Base-by-base conservation (phyloP, 495 filamentous ascomycete species). In the Aspergillus campestris region DNA sequence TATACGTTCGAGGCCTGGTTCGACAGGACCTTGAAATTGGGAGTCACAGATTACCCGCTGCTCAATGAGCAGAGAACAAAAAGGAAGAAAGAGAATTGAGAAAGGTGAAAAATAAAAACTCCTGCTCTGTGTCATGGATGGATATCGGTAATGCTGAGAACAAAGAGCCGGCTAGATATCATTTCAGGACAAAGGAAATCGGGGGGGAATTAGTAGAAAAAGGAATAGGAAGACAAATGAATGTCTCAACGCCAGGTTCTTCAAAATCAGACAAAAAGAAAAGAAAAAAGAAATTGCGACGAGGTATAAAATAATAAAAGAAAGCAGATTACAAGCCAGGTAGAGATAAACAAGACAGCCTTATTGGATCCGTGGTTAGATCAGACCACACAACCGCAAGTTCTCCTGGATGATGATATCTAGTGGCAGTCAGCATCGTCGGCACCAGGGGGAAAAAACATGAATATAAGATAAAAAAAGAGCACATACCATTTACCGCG, bases 401-500 rank as follows among this genome's bases (percentile, higher is more conserved):
- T 98, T 98, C 71, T 97, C 94, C 81, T 98, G 92, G 66, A 98
- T 98, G 71, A 98, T 98, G 69, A 98, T 98, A 71, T 98, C 92
- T 97, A 48, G 6, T 38, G 38, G 34, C 14, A 18, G 32, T 55
- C 5, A 32, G 50, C 42, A 55, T 47, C 30, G 18, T 29, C 29
- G 9, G 8, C 13, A 8, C 12, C 14, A 13, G 1, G 11, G 11
- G 13, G 7, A 5, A 38, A 38, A 40, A 34, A 8, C 3, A 41
- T 15, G 14, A 18, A 44, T 7, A 27, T 15, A 44, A 66, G n/a
- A n/a, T n/a, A n/a, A n/a, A n/a, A n/a, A n/a, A n/a, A n/a, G n/a
- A n/a, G n/a, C n/a, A n/a, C n/a, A n/a, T 79, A 96, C 91, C 91
- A 74, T 98, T 98, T 55, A 98, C 92, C 31, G 92, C 92, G 40